phyloP scores from a whole-genome alignment of 1,284 basidiomycete species.

The Microbotryum intermedium region DNA sequence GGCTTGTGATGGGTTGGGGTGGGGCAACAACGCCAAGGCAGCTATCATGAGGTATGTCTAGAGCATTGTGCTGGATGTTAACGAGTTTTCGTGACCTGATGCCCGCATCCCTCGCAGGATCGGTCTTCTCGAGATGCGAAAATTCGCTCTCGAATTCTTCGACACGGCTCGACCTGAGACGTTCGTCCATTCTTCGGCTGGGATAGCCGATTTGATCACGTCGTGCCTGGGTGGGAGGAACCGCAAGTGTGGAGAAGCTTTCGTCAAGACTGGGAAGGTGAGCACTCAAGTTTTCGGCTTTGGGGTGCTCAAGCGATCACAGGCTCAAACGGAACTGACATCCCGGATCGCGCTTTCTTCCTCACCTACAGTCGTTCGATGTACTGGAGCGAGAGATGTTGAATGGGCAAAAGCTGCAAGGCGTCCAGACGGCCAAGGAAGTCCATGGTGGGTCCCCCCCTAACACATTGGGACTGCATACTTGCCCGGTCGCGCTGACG shows the following conservation, averaged over 20 bases:
- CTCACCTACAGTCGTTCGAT: constrained; percentile 42
- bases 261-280: constrained; percentile 47
- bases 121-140: constrained; percentile 40
- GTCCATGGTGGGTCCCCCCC: not conserved
- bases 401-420: constrained; percentile 50
- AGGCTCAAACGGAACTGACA: no score
- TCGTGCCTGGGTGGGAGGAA: constrained; percentile 52
- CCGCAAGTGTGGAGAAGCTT: constrained; percentile 47
- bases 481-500: constrained; percentile 41
- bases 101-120: not conserved
- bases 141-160: constrained; percentile 49
- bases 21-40: constrained; percentile 52
- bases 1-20: constrained; percentile 48
- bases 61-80: constrained; percentile 8
- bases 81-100: constrained; percentile 20
- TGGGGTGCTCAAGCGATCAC: no score
- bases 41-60: constrained; percentile 50
- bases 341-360: not conserved
- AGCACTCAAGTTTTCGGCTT: constrained; percentile 16
- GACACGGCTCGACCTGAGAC: constrained; percentile 47
- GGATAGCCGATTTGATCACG: constrained; percentile 52
- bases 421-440: constrained; percentile 42
- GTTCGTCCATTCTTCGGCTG: constrained; percentile 47
- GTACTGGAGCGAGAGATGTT: constrained; percentile 49
- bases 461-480: not conserved